Evolutionary conservation across 345 rosid species (phyloP), one percentile per base, ranked within the genome.

Genomic region (Euphorbia pulcherrima): DNA sequence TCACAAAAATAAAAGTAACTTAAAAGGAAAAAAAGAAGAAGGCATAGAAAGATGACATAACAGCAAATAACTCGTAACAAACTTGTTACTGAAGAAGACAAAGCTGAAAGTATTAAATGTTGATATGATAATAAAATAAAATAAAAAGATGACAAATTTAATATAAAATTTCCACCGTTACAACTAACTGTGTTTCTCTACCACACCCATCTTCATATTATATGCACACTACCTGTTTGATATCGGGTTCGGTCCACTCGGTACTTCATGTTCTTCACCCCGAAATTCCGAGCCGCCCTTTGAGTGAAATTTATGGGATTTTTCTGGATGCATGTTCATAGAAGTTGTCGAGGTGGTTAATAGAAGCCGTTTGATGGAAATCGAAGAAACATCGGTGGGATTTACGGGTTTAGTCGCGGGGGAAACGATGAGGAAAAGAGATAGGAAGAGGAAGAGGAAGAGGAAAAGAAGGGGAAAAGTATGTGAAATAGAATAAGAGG

Each of bases 211-310:
- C 77, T 29, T 64, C 69, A 27, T 44, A 50, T 12, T 61, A 35
- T 2, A n/a, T 11, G 24, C 14, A 16, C 60, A 26, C 27, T 71
- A 87, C 83, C 84, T 83, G 80, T 92, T 89, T 40, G 96, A 89
- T 73, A 89, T 89, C 62, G 97, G 97, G 84, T 92, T 89, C 44
- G 97, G 96, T 60, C 96, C 97, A 51, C 97, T 92, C 0, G 96
- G 97, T 68, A 92, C 96, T 72, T 89, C 92, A 75, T 92, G 97
- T 46, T 82, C 92, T 5, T 73, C 82, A 21, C 78, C 87, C 55
- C 78, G 84, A 64, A 84, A 79, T 71, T 79, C 73, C 53, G 68
- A 70, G 27, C 77, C 71, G 27, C 77, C 71, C 67, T 71, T 75
- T 39, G 76, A 30, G 78, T 21, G 60, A 30, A 8, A n/a, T n/a